Base-by-base conservation (phyloP, 192 early-diverging fungal species). In the Backusella morwellensis region DNA sequence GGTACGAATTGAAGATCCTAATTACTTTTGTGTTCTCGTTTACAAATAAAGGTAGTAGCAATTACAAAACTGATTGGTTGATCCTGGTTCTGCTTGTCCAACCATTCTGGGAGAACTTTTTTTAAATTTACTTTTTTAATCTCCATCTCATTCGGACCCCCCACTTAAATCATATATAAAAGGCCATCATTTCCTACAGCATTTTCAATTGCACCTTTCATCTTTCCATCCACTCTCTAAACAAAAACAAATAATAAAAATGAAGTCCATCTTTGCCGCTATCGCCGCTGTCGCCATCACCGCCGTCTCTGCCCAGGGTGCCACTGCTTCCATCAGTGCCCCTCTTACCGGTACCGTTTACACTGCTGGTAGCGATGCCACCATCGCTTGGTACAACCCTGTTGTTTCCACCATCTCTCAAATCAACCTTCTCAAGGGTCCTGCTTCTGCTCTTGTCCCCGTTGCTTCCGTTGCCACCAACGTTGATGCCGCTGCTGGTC, bases 391-490 rank as follows among this genome's bases (percentile, higher is more conserved):
- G 77, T 40, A 52, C 35, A 72, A 68, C 70, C 75, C 79, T 19
- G 47, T 5, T 32, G 72, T 69, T 32, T 6, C 32, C 32, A 73
- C 70, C 26, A 66, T 78, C 71, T 14, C 74, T 11, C 70, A 72
- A 69, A 79, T 82, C 44, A 38, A 66, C 9, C 70, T 82, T 7
- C 66, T 44, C 44, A 26, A 78, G 47, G 81, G 81, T 50, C 63
- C 44, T 32, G 23, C 67, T 15, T 76, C 34, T 69, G 81, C 81
- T 41, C 74, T 82, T 42, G 74, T 68, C n/a, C 73, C 72, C 77
- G 59, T 82, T 36, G 19, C 8, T 8, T 11, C n/a, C 32, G 70
- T 82, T 77, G 77, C 77, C 44, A 66, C 68, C 56, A 82, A 82
- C 40, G 81, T 82, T 17, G n/a, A 34, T 67, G 67, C 81, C 14